Evolutionary conservation across 139 green algal species (phyloP), one percentile per base, ranked within the genome.

Genomic region (Monoraphidium neglectum): DNA sequence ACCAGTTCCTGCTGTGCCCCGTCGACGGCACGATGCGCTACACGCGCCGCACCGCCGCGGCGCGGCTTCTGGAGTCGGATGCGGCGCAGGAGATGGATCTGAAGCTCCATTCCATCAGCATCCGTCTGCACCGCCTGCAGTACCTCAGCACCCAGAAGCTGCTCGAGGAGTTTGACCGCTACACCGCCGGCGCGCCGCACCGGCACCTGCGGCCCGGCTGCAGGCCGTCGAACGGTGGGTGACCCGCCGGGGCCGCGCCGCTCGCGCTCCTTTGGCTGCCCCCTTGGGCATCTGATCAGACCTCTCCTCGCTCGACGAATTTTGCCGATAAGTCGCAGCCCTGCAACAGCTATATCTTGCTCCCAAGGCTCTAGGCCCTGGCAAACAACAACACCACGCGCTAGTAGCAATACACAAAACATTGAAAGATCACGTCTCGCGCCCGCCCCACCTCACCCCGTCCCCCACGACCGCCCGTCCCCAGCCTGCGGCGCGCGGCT

Each of bases 81-180:
- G 64, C 77, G 33, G 77, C 67, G 15, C 75, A 87, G 76, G 61
- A 84, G 75, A 69, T 84, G 26, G 40, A 76, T 24, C 65, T 91
- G 60, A 65, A 82, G 80, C 63, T 86, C 26, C n/a, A 77, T 18
- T 56, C 60, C 72, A 87, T 77, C 72, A 70, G 46, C 68, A 67
- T 93, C 32, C 71, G 82, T 36, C 38, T 92, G 40, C 83, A 85
- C 10, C 84, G 79, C 30, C 37, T 64, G 53, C 93, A 97, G 85
- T 97, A 97, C 78, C 79, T 80, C 47, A 89, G 83, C 46, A 68
- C 87, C 26, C 92, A 93, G 63, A 82, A 86, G 65, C 76, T 98
- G 71, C 82, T 95, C 56, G 72, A 91, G 16, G 78, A 84, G 37
- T 82, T 96, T 65, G 91, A 92, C 13, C 53, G 63, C 16, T 93